Conservation (phyloP, 177 flowering plant genomes). For the Vitis hybrid region DNA sequence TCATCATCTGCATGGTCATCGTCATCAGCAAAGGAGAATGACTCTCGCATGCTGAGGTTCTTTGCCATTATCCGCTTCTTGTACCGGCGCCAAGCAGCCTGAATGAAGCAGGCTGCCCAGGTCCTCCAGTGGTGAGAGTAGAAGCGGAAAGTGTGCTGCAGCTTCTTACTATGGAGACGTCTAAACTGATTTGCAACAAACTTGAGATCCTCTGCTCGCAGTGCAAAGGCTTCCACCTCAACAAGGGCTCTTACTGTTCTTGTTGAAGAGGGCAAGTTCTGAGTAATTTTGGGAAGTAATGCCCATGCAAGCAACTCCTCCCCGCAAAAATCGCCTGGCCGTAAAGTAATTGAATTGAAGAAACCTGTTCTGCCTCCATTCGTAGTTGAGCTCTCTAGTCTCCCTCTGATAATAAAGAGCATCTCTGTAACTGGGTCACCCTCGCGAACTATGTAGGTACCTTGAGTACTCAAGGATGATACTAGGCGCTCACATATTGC, state of each 20-base stretch:
- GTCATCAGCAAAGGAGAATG: slow-evolving; percentile 13
- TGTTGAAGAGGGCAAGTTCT: slow-evolving; percentile 52
- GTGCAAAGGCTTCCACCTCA: slow-evolving; percentile 60
- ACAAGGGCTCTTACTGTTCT: slow-evolving; percentile 46
- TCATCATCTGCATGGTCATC: slow-evolving; percentile 7
- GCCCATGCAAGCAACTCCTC: slow-evolving; percentile 68
- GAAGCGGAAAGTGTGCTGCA: slow-evolving; percentile 53
- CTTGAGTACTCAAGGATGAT: slow-evolving; percentile 49
- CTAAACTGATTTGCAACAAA: slow-evolving; percentile 56
- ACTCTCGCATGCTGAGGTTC: slow-evolving; percentile 30
- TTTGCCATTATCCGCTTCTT: slow-evolving; percentile 35
- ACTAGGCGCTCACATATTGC: slow-evolving; percentile 60
- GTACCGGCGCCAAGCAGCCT: slow-evolving; percentile 51
- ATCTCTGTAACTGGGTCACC: slow-evolving; percentile 62
- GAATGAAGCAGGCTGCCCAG: slow-evolving; percentile 59
- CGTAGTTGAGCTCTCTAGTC: slow-evolving; percentile 52
- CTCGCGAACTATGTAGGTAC: slow-evolving; percentile 50
- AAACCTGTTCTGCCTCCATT: slow-evolving; percentile 58
- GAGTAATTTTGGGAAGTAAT: slow-evolving; percentile 38
- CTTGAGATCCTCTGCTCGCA: slow-evolving; percentile 53
- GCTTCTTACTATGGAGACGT: slow-evolving; percentile 57
- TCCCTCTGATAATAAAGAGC: slow-evolving; percentile 58
- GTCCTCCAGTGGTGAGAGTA: slow-evolving; percentile 63
- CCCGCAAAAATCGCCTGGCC: slow-evolving; percentile 61
- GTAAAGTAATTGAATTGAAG: slow-evolving; percentile 49